A percentile compares a stretch with the other conserved stretches of the same genome.
phyloP scores from a whole-genome alignment of 176 grass and related monocot genomes.

The Oryza brachyantha region DNA sequence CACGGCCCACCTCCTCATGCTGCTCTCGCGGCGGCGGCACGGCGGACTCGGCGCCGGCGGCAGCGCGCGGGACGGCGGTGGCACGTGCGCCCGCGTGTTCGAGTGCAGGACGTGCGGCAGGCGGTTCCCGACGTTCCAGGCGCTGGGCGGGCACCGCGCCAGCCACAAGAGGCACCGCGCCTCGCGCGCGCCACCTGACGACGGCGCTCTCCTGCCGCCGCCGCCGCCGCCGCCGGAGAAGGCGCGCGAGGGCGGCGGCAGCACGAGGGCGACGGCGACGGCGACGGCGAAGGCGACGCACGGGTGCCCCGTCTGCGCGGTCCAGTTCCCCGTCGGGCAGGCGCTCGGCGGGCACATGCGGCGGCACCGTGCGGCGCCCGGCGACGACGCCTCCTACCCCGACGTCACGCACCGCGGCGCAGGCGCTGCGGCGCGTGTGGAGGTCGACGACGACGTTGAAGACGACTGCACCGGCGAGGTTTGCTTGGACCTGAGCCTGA shows the following conservation, averaged over 20 bases:
- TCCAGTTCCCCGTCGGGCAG: conserved; percentile 55
- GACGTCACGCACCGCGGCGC: not conserved
- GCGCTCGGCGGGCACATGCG: conserved; percentile 68
- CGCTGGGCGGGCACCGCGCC: conserved; percentile 75
- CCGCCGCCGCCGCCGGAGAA: not conserved
- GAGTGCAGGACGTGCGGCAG: conserved; percentile 75
- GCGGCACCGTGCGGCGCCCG: conserved; percentile 33
- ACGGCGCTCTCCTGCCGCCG: not conserved
- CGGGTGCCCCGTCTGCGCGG: conserved; percentile 42
- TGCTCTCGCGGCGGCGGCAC: conserved; percentile 25
- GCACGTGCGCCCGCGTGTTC: conserved; percentile 37
- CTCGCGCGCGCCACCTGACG: not conserved
- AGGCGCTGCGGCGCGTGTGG: not conserved
- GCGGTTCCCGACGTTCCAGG: conserved; percentile 72
- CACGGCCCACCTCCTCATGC: conserved; percentile 36
- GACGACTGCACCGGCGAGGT: not conserved
- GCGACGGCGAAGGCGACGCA: conserved; percentile 30
- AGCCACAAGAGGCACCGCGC: conserved; percentile 43
- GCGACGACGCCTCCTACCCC: too few relatives aligned
- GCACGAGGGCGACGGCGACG: not conserved
- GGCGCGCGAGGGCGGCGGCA: not conserved
- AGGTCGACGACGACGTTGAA: not conserved
- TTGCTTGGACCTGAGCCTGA: conserved; percentile 58
- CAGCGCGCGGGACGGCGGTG: too few relatives aligned
- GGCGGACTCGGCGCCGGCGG: too few relatives aligned